These are phyloP conservation scores for Petunia axillaris DNA, from an alignment of 257 asterid species.

Conservation along the genomic window DNA sequence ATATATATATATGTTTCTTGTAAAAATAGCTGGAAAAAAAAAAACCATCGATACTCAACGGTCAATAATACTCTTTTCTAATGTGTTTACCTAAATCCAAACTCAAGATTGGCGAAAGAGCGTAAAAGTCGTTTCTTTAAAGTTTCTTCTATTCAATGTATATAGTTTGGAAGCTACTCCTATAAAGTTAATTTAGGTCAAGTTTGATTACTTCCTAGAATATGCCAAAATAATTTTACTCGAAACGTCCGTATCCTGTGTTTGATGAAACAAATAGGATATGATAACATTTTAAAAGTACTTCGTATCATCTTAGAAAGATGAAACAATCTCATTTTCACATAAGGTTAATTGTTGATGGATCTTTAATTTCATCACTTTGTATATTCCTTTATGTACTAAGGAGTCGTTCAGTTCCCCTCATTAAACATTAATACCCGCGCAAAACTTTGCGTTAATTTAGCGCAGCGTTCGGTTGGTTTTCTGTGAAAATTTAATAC, in stretches of 20 bases:
- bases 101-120: background rate
- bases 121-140: background rate
- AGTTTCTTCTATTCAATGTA: background rate
- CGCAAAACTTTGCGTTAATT: no score
- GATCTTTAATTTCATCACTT: background rate
- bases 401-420: no score
- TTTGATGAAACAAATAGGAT: background rate
- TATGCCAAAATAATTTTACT: background rate
- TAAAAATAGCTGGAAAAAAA: no score
- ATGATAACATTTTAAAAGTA: no score
- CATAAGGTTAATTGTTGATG: background rate
- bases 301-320: background rate
- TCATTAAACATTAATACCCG: no score
- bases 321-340: background rate
- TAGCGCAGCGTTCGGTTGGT: no score
- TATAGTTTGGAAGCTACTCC: no score
- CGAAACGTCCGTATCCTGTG: background rate
- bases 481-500: no score
- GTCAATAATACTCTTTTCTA: no score
- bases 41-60: no score
- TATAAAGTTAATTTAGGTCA: background rate
- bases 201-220: background rate
- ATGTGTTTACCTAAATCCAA: background rate
- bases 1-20: no score
- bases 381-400: no score